A percentile compares a stretch with the other conserved stretches of the same genome.
Evolutionary conservation across 208 protist genomes (phyloP).

Genomic region (Leishmania martiniquensis): DNA sequence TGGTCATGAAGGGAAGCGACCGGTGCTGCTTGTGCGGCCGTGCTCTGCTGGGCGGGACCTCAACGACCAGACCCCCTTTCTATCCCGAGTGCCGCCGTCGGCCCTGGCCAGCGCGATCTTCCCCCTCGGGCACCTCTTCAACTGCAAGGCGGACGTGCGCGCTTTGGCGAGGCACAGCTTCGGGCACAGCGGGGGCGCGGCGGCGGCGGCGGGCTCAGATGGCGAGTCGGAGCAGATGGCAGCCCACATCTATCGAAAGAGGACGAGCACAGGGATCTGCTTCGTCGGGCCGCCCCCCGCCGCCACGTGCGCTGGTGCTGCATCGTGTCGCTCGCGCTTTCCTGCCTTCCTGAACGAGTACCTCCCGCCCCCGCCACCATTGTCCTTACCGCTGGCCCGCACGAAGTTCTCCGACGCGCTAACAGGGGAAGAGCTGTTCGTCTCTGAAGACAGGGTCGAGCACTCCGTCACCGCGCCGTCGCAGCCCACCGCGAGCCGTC

Average conservation of each 20-base stretch:
- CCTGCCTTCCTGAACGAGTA: slow-evolving; percentile 67
- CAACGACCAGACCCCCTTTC: slow-evolving; percentile 82
- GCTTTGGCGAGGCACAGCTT: slow-evolving; percentile 34
- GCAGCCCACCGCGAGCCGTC: background rate
- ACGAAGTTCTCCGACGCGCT: slow-evolving; percentile 60
- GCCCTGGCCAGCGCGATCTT: slow-evolving; percentile 52
- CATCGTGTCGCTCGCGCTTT: slow-evolving; percentile 40
- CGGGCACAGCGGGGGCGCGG: background rate
- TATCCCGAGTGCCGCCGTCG: slow-evolving; percentile 47
- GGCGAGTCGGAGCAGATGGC: background rate
- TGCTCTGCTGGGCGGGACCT: slow-evolving; percentile 58
- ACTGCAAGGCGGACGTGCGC: slow-evolving; percentile 68
- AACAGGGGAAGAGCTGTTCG: slow-evolving; percentile 14
- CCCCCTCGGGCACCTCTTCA: slow-evolving; percentile 76
- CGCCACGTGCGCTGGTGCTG: background rate
- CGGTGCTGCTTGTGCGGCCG: slow-evolving; percentile 53
- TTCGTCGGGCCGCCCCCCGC: slow-evolving; percentile 53
- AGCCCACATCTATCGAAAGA: slow-evolving; percentile 43
- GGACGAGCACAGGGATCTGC: slow-evolving; percentile 85
- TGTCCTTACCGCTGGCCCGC: background rate
- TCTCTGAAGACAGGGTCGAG: background rate
- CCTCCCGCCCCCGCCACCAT: slow-evolving; percentile 32
- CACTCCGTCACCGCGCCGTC: background rate
- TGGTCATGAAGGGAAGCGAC: background rate
- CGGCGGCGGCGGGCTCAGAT: background rate